Evolutionary conservation across 2,329 filamentous ascomycete genomes (phyloP).

Genomic region (Cadophora luteo-olivacea): DNA sequence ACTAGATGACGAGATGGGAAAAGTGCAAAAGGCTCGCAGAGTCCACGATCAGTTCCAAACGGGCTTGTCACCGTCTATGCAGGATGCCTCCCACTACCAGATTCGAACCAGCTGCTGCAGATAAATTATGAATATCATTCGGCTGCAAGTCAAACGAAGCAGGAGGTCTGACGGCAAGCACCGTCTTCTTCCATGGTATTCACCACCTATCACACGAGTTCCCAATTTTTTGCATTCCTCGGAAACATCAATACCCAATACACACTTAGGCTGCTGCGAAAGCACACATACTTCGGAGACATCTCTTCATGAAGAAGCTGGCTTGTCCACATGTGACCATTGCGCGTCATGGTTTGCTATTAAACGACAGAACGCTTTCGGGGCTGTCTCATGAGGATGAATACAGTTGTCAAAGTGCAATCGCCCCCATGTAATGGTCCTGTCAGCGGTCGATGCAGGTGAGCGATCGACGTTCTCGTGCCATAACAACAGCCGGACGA

Average conservation of each 20-base stretch:
- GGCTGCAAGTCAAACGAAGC: not conserved
- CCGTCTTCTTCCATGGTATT: not conserved
- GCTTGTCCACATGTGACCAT: not conserved
- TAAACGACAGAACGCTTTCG: not conserved
- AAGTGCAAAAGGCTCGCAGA: not conserved
- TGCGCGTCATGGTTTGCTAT: not conserved
- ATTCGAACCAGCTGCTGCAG: not conserved
- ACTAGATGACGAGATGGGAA: not conserved
- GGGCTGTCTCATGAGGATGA: not conserved
- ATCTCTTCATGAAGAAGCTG: not conserved
- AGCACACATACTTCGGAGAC: not conserved
- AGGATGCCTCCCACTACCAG: not conserved
- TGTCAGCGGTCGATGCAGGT: not conserved
- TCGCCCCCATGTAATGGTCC: not conserved
- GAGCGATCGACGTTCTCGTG: not conserved
- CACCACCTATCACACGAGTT: not conserved
- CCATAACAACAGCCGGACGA: too few species aligned
- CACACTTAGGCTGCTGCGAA: not conserved
- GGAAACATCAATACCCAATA: not conserved
- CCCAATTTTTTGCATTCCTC: not conserved
- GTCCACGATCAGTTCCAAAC: not conserved
- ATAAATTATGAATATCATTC: not conserved
- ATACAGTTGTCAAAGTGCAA: not conserved
- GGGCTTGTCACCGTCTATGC: too few species aligned
- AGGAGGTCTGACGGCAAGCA: not conserved